A percentile compares a stretch with the other conserved stretches of the same genome.
phyloP scores from a whole-genome alignment of 331 rosid species.

The Arachis monticola region DNA sequence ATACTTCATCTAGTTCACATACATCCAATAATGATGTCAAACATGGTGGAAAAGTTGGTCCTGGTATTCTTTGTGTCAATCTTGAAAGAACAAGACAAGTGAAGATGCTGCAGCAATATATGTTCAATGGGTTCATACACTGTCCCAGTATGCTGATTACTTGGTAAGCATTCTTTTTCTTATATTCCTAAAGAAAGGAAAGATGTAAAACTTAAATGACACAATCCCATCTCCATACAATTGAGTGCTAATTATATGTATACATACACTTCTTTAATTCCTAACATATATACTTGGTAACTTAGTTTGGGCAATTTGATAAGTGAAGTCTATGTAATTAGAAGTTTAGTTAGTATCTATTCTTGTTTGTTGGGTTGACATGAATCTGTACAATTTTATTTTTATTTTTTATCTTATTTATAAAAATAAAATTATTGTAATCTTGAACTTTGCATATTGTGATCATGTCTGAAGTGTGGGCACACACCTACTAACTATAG shows the following conservation, averaged over 20 bases:
- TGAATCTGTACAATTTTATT: neutral
- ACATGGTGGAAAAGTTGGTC: constrained; percentile 97
- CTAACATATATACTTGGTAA: neutral
- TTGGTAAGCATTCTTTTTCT: constrained; percentile 60
- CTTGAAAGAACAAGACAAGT: constrained; percentile 93
- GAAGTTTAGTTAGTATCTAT: neutral
- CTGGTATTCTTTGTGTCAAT: constrained; percentile 97
- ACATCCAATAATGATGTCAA: constrained; percentile 72
- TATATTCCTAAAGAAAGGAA: neutral
- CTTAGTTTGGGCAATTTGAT: constrained; percentile 22
- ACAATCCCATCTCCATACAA: constrained; percentile 6
- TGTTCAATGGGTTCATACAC: constrained; percentile 97
- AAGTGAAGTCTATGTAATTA: constrained; percentile 5
- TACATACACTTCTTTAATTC: neutral
- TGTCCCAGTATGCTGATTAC: constrained; percentile 97
- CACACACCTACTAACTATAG: neutral
- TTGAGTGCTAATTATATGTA: constrained; percentile 12
- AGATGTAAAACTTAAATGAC: constrained; percentile 2
- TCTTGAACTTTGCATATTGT: neutral
- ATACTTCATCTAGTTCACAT: constrained; percentile 67
- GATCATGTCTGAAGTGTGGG: constrained; percentile 1
- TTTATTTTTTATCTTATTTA: neutral
- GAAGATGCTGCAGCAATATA: constrained; percentile 97
- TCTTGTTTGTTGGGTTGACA: constrained; percentile 25
- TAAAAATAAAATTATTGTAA: neutral